Conservation (phyloP, 345 rosid species). For the Gossypioides kirkii region DNA sequence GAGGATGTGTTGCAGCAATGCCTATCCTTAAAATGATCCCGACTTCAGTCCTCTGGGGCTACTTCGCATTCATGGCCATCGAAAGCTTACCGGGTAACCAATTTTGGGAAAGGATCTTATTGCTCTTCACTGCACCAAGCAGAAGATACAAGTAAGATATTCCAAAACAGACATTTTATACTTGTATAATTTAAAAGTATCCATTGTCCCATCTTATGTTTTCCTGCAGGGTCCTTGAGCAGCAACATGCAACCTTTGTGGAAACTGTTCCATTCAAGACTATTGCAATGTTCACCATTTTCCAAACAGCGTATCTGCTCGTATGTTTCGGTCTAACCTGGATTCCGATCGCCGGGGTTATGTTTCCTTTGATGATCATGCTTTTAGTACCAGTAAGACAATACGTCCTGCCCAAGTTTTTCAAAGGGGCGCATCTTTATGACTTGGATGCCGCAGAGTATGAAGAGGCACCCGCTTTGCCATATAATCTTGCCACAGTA, state of each 20-base stretch:
- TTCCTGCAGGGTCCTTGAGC: slow-evolving; percentile 72
- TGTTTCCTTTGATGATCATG: slow-evolving; percentile 94
- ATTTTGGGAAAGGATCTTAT: slow-evolving; percentile 76
- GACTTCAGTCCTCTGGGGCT: slow-evolving; percentile 82
- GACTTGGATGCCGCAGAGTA: slow-evolving; percentile 95
- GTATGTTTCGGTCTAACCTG: slow-evolving; percentile 89
- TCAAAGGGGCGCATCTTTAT: slow-evolving; percentile 84
- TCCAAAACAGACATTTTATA: neutral
- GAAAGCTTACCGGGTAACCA: slow-evolving; percentile 85
- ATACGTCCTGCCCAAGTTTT: slow-evolving; percentile 78
- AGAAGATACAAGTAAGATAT: slow-evolving; percentile 62
- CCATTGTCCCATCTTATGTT: neutral
- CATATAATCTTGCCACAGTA: slow-evolving; percentile 61
- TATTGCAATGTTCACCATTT: slow-evolving; percentile 70
- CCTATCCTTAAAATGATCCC: slow-evolving; percentile 78
- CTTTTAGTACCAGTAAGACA: slow-evolving; percentile 85
- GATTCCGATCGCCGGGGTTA: slow-evolving; percentile 90
- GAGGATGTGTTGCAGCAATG: slow-evolving; percentile 80
- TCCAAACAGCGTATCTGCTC: slow-evolving; percentile 73
- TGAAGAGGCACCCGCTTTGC: slow-evolving; percentile 92
- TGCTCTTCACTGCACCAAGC: slow-evolving; percentile 77
- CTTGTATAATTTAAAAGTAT: neutral
- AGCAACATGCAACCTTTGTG: slow-evolving; percentile 73
- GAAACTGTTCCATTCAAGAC: slow-evolving; percentile 91
- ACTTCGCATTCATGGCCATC: slow-evolving; percentile 85